These are phyloP conservation scores for Candida fluviatilis DNA, from an alignment of 805 yeast genomes.

Conservation along the genomic window DNA sequence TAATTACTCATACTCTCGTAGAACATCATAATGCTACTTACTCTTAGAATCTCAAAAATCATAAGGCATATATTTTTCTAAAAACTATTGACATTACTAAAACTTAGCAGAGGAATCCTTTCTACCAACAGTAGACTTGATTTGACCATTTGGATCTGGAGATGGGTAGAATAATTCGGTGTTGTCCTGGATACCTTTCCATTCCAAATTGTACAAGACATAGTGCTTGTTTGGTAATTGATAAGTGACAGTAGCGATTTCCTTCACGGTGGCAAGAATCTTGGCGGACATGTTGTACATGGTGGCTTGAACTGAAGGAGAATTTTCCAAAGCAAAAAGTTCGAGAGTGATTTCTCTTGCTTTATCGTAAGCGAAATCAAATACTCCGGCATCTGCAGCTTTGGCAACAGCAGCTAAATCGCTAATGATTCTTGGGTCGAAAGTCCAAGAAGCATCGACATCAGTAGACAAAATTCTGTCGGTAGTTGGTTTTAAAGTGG, in stretches of 20 bases:
- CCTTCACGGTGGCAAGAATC: conserved; percentile 56
- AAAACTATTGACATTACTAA: conserved; percentile 24
- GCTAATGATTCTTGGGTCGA: conserved; percentile 47
- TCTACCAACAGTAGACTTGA: conserved; percentile 83
- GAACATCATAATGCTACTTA: too few relatives aligned
- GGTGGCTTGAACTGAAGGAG: conserved; percentile 95
- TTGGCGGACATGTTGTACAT: conserved; percentile 88
- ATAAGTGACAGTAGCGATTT: conserved; percentile 64
- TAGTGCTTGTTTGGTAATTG: conserved; percentile 90
- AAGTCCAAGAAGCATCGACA: conserved; percentile 70
- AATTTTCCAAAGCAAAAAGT: conserved; percentile 77
- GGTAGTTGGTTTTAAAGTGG: conserved; percentile 76
- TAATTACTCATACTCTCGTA: too few relatives aligned
- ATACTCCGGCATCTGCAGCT: conserved; percentile 56
- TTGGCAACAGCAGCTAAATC: conserved; percentile 46
- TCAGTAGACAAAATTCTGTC: conserved; percentile 90
- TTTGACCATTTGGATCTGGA: conserved; percentile 90
- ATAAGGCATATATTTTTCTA: not conserved
- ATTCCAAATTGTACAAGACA: conserved; percentile 71
- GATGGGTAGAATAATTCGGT: conserved; percentile 85
- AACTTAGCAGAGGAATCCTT: conserved; percentile 39
- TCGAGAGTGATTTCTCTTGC: conserved; percentile 71
- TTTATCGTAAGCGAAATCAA: conserved; percentile 58
- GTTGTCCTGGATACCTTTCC: conserved; percentile 81
- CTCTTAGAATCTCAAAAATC: too few relatives aligned